A percentile compares a stretch with the other conserved stretches of the same genome.
These are phyloP conservation scores for Neonectria sp. DNA, from an alignment of 2,329 filamentous ascomycete species.

Conservation along the genomic window DNA sequence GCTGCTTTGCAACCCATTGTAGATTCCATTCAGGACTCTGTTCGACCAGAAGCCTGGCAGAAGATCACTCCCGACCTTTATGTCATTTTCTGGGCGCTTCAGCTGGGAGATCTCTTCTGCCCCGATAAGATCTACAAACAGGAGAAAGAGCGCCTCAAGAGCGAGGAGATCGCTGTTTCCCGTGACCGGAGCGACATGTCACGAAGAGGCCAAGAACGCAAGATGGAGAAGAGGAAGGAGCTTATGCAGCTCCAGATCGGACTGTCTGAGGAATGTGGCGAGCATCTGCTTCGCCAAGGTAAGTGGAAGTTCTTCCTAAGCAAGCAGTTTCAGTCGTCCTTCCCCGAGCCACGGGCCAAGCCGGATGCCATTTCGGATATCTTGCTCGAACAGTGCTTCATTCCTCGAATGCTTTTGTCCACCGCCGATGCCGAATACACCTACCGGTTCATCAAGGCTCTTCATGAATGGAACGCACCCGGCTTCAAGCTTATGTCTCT, in stretches of 20 bases:
- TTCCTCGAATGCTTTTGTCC: constrained; percentile 90
- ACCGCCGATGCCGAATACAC: constrained; percentile 91
- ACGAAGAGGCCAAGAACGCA: constrained; percentile 76
- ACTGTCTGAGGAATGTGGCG: constrained; percentile 80
- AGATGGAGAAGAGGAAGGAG: constrained; percentile 74
- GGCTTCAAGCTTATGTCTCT: constrained; percentile 90
- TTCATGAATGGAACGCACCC: constrained; percentile 87
- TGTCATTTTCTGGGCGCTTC: constrained; percentile 92
- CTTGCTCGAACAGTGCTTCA: constrained; percentile 89
- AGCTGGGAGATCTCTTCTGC: constrained; percentile 84
- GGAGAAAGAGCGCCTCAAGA: constrained; percentile 79
- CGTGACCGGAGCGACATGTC: constrained; percentile 82
- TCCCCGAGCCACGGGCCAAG: constrained; percentile 76
- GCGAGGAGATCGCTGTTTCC: constrained; percentile 76
- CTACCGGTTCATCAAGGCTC: constrained; percentile 87
- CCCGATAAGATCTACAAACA: constrained; percentile 84
- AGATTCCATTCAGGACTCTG: constrained; percentile 73
- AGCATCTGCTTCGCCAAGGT: constrained; percentile 76
- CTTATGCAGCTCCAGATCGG: constrained; percentile 78
- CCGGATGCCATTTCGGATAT: constrained; percentile 79
- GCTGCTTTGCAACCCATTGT: constrained; percentile 78
- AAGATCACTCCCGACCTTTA: constrained; percentile 87
- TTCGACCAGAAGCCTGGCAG: constrained; percentile 76
- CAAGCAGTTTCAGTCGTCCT: constrained; percentile 85
- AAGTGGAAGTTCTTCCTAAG: constrained; percentile 79